A percentile compares a stretch with the other conserved stretches of the same genome.
These are phyloP conservation scores for Syzygium syzygioides DNA, from an alignment of 441 rosid species.

Conservation along the genomic window DNA sequence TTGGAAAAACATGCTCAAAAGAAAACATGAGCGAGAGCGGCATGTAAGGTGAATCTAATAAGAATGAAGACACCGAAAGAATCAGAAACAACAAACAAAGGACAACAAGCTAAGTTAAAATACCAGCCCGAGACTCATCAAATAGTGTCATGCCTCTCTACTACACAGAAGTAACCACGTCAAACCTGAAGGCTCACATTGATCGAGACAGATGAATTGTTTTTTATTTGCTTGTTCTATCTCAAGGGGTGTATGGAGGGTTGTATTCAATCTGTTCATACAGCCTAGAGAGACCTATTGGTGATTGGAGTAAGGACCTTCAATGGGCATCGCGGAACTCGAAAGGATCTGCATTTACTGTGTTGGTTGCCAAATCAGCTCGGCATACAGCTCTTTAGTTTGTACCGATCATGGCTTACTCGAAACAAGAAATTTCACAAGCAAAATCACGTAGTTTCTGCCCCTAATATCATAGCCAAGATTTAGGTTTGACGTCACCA, in stretches of 20 bases:
- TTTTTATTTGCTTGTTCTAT: background rate
- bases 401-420: background rate
- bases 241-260: background rate
- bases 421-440: background rate
- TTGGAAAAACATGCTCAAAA: background rate
- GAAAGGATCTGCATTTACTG: background rate
- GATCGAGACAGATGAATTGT: background rate
- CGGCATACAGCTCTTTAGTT: background rate
- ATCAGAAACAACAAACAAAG: background rate
- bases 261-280: background rate
- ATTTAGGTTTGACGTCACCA: background rate
- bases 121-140: background rate
- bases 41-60: background rate
- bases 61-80: background rate
- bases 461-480: background rate
- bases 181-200: background rate
- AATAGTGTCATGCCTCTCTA: background rate
- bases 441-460: background rate
- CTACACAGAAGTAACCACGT: background rate
- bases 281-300: background rate
- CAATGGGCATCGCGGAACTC: background rate
- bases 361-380: background rate
- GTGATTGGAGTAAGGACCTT: background rate
- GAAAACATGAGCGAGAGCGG: background rate
- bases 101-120: background rate